Evolutionary conservation across 352 stramenopile genomes (phyloP).

Genomic region (Phytophthora palmivora): DNA sequence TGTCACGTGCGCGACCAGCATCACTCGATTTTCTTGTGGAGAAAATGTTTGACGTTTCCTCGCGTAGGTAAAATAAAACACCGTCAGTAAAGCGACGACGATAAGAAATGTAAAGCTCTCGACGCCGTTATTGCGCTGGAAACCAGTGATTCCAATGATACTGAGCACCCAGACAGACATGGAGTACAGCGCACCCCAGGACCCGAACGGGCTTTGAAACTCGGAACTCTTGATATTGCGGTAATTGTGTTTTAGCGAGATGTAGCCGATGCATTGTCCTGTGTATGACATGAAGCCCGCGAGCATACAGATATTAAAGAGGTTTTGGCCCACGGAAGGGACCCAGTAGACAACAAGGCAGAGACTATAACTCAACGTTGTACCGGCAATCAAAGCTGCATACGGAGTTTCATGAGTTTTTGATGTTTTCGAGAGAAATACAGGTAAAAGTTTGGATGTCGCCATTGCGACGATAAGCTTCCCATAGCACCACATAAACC

Average conservation of each 20-base stretch:
- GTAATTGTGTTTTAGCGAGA: conserved; percentile 52
- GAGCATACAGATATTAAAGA: conserved; percentile 50
- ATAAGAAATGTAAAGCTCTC: conserved; percentile 30
- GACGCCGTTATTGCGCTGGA: conserved; percentile 38
- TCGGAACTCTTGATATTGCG: conserved; percentile 47
- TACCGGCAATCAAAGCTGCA: conserved; percentile 33
- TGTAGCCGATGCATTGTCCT: conserved; percentile 51
- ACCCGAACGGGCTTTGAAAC: conserved; percentile 51
- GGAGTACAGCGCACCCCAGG: conserved; percentile 37
- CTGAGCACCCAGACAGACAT: conserved; percentile 40
- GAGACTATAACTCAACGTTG: conserved; percentile 37
- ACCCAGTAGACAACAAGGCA: conserved; percentile 44
- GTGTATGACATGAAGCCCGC: conserved; percentile 51
- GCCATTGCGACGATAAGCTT: conserved; percentile 63
- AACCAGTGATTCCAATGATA: conserved; percentile 32
- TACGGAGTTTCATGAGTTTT: conserved; percentile 24
- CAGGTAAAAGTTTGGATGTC: conserved; percentile 44
- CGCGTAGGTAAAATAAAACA: conserved; percentile 52
- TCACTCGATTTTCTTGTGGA: conserved; percentile 43
- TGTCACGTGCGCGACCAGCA: conserved; percentile 57
- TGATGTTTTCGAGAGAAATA: conserved; percentile 33
- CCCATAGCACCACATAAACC: conserved; percentile 65
- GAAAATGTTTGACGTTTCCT: conserved; percentile 49
- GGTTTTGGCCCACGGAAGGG: conserved; percentile 26
- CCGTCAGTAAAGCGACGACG: conserved; percentile 24